A percentile compares a stretch with the other conserved stretches of the same genome.
Evolutionary conservation across 2,329 filamentous ascomycete genomes (phyloP).

Genomic region (Tolypocladium endophyticum): DNA sequence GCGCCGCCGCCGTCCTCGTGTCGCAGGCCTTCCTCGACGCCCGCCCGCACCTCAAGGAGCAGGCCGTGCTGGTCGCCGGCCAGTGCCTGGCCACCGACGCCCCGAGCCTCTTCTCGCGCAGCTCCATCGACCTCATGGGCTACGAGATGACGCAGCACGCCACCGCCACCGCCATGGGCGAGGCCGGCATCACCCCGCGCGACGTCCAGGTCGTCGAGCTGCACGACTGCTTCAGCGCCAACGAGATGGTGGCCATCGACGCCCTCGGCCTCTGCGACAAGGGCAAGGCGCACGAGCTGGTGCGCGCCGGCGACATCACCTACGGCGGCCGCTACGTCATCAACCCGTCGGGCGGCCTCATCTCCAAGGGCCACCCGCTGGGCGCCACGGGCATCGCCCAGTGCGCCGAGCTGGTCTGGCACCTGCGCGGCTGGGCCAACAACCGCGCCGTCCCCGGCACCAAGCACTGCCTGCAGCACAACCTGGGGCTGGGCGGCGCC

Average conservation of each 20-base stretch:
- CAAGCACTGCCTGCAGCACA: conserved; percentile 74
- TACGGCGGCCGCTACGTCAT: conserved; percentile 77
- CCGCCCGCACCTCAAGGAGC: conserved; percentile 67
- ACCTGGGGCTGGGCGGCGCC: conserved; percentile 83
- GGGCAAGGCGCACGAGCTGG: conserved; percentile 86
- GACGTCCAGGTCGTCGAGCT: conserved; percentile 82
- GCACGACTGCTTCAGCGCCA: conserved; percentile 94
- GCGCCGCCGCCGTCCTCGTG: conserved; percentile 78
- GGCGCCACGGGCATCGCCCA: conserved; percentile 92
- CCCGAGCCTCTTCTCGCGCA: conserved; percentile 65
- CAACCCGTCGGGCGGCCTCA: conserved; percentile 89
- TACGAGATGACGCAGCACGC: conserved; percentile 75
- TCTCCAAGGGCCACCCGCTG: conserved; percentile 91
- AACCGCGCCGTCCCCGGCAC: conserved; percentile 66
- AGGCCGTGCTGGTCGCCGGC: conserved; percentile 82
- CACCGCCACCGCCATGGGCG: conserved; percentile 55
- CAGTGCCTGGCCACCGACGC: conserved; percentile 81
- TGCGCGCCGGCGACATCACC: conserved; percentile 78
- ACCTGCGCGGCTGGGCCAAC: conserved; percentile 90
- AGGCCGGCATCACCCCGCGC: conserved; percentile 57
- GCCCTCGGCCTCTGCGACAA: conserved; percentile 67
- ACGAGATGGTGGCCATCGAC: conserved; percentile 87
- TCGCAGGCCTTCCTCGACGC: conserved; percentile 82
- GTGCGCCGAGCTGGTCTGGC: conserved; percentile 92
- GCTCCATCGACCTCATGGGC: conserved; percentile 80